Percentiles rank a stretch among this genome's conserved stretches.
These are phyloP conservation scores for Buddleja alternifolia DNA, from an alignment of 257 asterid species.

Conservation along the genomic window DNA sequence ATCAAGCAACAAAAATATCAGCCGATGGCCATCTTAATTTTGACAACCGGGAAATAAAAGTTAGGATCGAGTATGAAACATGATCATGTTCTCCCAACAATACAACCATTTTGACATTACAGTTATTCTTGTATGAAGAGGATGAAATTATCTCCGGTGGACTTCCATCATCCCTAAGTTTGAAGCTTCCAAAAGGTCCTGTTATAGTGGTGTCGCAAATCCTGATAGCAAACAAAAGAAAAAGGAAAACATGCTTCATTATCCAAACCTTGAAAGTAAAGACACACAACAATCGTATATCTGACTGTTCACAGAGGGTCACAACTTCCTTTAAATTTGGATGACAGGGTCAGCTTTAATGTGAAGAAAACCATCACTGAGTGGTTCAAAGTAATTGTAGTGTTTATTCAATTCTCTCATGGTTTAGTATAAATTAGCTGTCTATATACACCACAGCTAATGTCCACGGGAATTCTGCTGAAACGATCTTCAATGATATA, in stretches of 20 bases:
- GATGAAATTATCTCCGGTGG: slow-evolving; percentile 19
- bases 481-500: neutral
- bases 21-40: neutral
- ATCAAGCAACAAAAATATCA: neutral
- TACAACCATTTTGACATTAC: slow-evolving; percentile 30
- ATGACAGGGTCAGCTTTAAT: neutral
- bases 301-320: too few species aligned
- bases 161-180: slow-evolving; percentile 21
- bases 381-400: neutral
- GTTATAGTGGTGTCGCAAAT: slow-evolving; percentile 57
- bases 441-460: neutral
- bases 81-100: slow-evolving; percentile 20
- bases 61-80: slow-evolving; percentile 23
- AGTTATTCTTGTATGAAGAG: slow-evolving; percentile 30
- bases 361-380: neutral
- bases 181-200: slow-evolving; percentile 28
- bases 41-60: neutral
- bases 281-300: neutral
- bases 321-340: neutral
- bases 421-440: slow-evolving; percentile 2
- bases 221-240: slow-evolving; percentile 34
- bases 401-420: neutral
- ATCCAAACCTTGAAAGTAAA: slow-evolving; percentile 3
- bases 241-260: neutral
- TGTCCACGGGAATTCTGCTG: neutral